Evolutionary conservation across 2,329 filamentous ascomycete species (phyloP), one percentile per base, ranked within the genome.

Genomic region (Fusarium veterinarium): DNA sequence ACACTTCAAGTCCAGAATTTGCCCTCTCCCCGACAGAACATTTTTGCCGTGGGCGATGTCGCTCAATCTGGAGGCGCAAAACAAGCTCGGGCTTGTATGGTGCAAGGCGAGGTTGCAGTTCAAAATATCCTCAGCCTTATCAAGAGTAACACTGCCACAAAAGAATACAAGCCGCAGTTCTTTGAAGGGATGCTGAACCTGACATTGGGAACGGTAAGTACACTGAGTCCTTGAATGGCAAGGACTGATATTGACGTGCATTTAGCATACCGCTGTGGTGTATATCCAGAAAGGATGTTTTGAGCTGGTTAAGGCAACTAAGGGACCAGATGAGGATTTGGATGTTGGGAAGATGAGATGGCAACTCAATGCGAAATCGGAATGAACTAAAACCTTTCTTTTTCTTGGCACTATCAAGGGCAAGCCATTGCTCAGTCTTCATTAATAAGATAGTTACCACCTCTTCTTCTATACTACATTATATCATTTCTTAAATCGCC

Each of bases 51-150:
- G 0, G 73, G 72, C 0, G 73, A 75, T 3, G 69, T 75, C 0
- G 72, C 73, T 0, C 53, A 64, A 2, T 59, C 66, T 1, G 67
- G 72, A 10, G 73, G 73, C 1, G 62, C 70, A 0, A 75, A 75
- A 4, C 70, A 73, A 31, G 73, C 52, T 3, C 60, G 73, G 0
- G 72, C 72, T 16, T 48, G 37, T 4, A 42, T 71, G 6, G 60
- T 73, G 42, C 73, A 75, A 6, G 44, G 49, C 0, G 57, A 73
- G 23, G 23, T 71, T 2, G 58, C 62, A 1, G 30, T 56, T 3
- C 40, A 20, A 0, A 75, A 75, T 4, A 63, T 75, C 1, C 2
- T 58, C 6, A 20, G 10, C 1, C 19, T 75, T 0, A 73, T 75
- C 4, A 72, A 63, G 16, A 42, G 28, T 1, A 11, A 19, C 0